These are phyloP conservation scores for Stemphylium vesicarium DNA, from an alignment of 2,329 filamentous ascomycete genomes.

Conservation along the genomic window DNA sequence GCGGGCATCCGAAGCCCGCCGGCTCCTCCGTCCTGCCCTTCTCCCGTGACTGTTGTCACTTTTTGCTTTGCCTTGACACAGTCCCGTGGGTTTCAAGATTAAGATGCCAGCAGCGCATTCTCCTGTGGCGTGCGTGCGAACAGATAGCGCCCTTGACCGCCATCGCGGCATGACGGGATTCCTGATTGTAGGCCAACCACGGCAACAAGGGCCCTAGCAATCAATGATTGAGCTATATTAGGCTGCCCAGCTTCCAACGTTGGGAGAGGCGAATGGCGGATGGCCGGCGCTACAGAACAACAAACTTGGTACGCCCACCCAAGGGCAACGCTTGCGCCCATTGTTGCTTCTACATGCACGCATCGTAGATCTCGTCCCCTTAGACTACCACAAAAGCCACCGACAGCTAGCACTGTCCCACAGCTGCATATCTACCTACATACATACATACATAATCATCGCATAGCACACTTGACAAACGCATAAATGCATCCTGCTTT, in stretches of 20 bases:
- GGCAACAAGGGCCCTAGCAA: constrained; percentile 17
- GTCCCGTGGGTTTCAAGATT: no score
- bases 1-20: constrained; percentile 23
- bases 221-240: constrained; percentile 24
- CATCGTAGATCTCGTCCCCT: constrained; percentile 9
- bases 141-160: no score
- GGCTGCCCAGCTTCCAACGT: constrained; percentile 31
- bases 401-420: not conserved
- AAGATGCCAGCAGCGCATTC: no score
- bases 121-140: no score
- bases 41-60: not conserved
- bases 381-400: not conserved
- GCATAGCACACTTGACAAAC: not conserved
- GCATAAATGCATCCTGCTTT: not conserved
- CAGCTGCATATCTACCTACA: not conserved
- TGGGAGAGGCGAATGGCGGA: constrained; percentile 3
- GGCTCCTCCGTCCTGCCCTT: constrained; percentile 16
- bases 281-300: constrained; percentile 22
- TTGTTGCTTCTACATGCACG: constrained; percentile 15
- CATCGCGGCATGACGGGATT: constrained; percentile 28
- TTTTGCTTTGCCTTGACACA: no score
- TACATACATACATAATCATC: not conserved
- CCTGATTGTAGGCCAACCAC: constrained; percentile 11
- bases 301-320: constrained; percentile 10
- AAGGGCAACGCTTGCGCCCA: constrained; percentile 7